These are phyloP conservation scores for Penicillium herquei DNA, from an alignment of 495 filamentous ascomycete genomes.

Conservation along the genomic window DNA sequence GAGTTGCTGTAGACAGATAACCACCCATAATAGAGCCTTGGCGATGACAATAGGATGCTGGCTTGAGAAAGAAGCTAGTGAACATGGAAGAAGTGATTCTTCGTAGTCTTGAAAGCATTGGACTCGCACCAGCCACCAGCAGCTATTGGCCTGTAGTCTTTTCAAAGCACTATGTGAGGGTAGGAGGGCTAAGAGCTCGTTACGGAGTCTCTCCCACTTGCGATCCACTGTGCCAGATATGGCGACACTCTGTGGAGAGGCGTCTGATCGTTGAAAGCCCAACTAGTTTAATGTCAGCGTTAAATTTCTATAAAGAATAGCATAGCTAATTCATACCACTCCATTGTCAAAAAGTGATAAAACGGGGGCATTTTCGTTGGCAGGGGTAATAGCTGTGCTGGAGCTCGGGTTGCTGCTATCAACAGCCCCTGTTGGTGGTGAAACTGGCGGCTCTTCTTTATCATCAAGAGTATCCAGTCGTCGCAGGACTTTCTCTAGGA, in stretches of 20 bases:
- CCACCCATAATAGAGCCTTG: conserved; percentile 10
- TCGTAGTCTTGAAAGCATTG: conserved; percentile 14
- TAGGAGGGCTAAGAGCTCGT: conserved; percentile 4
- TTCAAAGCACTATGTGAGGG: conserved; percentile 5
- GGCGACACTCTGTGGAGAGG: not conserved
- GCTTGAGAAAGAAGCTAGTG: conserved; percentile 1
- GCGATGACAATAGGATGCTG: conserved; percentile 9
- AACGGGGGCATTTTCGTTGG: conserved; percentile 12
- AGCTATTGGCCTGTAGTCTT: conserved; percentile 6
- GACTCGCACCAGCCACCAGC: conserved; percentile 15
- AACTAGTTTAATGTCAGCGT: conserved; percentile 6
- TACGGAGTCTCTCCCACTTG: conserved; percentile 10
- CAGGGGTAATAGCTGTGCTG: conserved; percentile 2
- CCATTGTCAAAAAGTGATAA: conserved; percentile 15
- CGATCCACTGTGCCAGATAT: conserved; percentile 2
- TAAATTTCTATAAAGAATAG: not conserved
- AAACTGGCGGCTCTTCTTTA: not conserved
- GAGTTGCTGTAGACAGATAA: conserved; percentile 13
- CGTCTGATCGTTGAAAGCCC: conserved; percentile 5
- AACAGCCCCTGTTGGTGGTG: not conserved
- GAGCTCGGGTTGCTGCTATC: not conserved
- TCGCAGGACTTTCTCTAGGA: conserved; percentile 34
- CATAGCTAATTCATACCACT: conserved; percentile 2
- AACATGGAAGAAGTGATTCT: conserved; percentile 1
- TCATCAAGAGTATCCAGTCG: conserved; percentile 1